phyloP scores from a whole-genome alignment of 352 stramenopile species.

The Sclerospora graminicola region DNA sequence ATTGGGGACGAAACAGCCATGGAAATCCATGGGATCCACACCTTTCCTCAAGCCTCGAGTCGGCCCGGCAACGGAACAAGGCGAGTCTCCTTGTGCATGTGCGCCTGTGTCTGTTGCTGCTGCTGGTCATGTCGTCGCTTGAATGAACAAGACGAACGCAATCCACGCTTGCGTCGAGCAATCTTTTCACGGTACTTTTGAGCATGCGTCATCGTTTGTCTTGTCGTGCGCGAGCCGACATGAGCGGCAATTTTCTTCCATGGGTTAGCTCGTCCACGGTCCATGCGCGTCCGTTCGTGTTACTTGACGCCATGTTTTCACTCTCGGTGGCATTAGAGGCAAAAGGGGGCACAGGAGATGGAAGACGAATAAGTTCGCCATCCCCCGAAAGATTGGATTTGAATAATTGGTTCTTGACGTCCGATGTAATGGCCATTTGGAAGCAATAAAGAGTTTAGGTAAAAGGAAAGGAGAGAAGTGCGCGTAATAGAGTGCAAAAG shows the following conservation, averaged over 20 bases:
- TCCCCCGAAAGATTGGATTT: slow-evolving; percentile 7
- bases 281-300: slow-evolving; percentile 29
- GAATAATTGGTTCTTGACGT: slow-evolving; percentile 44
- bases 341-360: slow-evolving; percentile 11
- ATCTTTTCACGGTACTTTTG: slow-evolving; percentile 56
- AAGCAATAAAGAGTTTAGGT: background rate
- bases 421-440: slow-evolving; percentile 28
- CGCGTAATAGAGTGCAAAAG: slow-evolving; percentile 10
- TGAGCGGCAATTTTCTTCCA: slow-evolving; percentile 55
- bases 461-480: background rate
- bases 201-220: slow-evolving; percentile 47
- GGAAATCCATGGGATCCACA: slow-evolving; percentile 24
- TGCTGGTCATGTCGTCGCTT: slow-evolving; percentile 19
- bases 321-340: slow-evolving; percentile 3
- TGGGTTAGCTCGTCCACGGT: slow-evolving; percentile 35
- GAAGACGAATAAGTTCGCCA: slow-evolving; percentile 27
- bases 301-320: slow-evolving; percentile 10
- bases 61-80: slow-evolving; percentile 13
- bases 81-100: slow-evolving; percentile 1
- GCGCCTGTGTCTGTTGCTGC: slow-evolving; percentile 2
- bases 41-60: slow-evolving; percentile 2
- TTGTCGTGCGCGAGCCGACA: slow-evolving; percentile 43
- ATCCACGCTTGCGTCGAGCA: slow-evolving; percentile 32
- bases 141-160: slow-evolving; percentile 20
- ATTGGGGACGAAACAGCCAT: slow-evolving; percentile 13